These are phyloP conservation scores for Penicillium sp. DNA, from an alignment of 2,329 filamentous ascomycete genomes.

Conservation along the genomic window DNA sequence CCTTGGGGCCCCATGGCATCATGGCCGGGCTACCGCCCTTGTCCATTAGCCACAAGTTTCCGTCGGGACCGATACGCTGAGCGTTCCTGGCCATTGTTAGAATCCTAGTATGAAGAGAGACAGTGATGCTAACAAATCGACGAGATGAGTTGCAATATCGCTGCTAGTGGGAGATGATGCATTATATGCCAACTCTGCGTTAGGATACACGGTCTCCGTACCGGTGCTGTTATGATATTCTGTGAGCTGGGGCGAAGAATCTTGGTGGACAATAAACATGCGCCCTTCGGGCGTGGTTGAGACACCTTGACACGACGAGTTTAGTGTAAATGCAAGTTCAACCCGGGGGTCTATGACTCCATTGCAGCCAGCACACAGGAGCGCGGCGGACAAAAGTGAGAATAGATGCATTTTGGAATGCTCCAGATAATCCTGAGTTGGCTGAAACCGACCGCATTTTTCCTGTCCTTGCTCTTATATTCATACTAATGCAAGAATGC, in stretches of 20 bases:
- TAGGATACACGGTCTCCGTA: conserved; percentile 20
- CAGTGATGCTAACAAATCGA: conserved; percentile 5
- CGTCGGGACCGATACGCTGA: conserved; percentile 17
- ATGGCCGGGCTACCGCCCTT: conserved; percentile 2
- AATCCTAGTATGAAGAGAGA: not conserved
- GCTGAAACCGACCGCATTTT: too few relatives aligned
- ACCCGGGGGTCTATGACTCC: too few relatives aligned
- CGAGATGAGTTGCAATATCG: conserved; percentile 16
- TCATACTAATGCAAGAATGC: too few relatives aligned
- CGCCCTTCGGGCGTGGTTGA: conserved; percentile 25
- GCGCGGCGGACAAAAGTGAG: too few relatives aligned
- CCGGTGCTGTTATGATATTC: conserved; percentile 28
- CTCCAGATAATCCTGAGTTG: too few relatives aligned
- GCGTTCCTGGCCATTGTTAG: conserved; percentile 4
- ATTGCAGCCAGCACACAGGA: too few relatives aligned
- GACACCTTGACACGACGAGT: too few relatives aligned
- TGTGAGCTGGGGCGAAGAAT: conserved; percentile 17
- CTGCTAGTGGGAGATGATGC: not conserved
- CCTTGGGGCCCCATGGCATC: conserved; percentile 20
- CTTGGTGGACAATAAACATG: conserved; percentile 19
- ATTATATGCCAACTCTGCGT: not conserved
- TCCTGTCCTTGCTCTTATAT: too few relatives aligned
- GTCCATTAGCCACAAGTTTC: conserved; percentile 17
- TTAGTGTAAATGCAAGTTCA: too few relatives aligned
- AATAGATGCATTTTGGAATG: too few relatives aligned